Evolutionary conservation across 192 early-diverging fungal genomes (phyloP).

Genomic region (Diversispora eburnea): DNA sequence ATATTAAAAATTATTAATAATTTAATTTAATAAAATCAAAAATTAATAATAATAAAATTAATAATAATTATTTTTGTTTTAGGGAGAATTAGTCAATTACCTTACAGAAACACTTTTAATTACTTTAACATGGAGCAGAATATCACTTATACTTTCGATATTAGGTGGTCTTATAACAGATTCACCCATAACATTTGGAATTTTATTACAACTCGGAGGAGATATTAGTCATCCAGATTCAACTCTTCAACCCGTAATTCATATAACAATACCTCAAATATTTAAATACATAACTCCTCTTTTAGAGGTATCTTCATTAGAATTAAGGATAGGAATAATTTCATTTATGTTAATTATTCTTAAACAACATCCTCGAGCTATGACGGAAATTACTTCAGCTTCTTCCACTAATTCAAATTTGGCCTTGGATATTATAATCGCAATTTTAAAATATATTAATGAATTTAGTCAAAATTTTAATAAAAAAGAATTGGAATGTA

Average conservation of each 20-base stretch:
- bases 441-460: conserved; percentile 50
- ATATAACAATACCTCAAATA: conserved; percentile 19
- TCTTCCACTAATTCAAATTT: conserved; percentile 11
- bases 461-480: conserved; percentile 41
- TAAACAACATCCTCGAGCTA: conserved; percentile 38
- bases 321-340: conserved; percentile 45
- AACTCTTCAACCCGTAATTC: neutral
- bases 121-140: neutral
- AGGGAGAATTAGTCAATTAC: conserved; percentile 13
- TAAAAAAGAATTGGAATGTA: conserved; percentile 42
- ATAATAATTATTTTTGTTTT: neutral
- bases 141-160: conserved; percentile 22
- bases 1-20: too few relatives aligned
- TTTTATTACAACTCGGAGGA: neutral
- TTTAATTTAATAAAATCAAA: too few relatives aligned
- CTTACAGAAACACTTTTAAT: neutral
- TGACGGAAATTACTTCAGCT: conserved; percentile 41
- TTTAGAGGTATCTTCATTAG: neutral
- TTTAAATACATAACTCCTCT: neutral
- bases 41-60: too few relatives aligned
- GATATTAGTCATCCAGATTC: neutral
- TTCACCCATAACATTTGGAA: neutral
- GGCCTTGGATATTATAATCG: conserved; percentile 48
- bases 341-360: conserved; percentile 43
- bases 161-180: conserved; percentile 12